phyloP scores from a whole-genome alignment of 805 yeast genomes.

The Blastobotrys peoriensis region DNA sequence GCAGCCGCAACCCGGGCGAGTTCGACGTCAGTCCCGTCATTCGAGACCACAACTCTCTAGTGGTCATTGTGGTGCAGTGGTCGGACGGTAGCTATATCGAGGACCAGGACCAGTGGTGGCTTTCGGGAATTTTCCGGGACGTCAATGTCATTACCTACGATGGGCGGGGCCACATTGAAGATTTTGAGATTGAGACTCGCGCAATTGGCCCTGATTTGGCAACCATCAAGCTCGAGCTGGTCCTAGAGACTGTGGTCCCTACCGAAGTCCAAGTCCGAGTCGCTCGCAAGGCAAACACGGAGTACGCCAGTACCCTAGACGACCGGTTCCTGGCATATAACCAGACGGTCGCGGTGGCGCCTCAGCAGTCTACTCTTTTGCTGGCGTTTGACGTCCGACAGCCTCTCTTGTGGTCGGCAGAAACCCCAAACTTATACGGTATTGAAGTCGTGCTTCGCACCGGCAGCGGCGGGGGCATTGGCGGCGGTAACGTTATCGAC shows the following conservation, averaged over 20 bases:
- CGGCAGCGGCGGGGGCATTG: not conserved
- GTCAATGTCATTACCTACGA: slow-evolving; percentile 28
- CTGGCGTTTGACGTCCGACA: slow-evolving; percentile 5
- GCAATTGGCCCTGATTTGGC: slow-evolving; percentile 14
- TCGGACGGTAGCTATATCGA: slow-evolving; percentile 30
- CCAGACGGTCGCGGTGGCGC: not conserved
- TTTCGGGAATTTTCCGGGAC: slow-evolving; percentile 34
- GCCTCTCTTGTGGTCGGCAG: not conserved
- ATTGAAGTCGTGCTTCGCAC: slow-evolving; percentile 1
- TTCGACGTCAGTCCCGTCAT: slow-evolving; percentile 24
- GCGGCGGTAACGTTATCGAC: not conserved
- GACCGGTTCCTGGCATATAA: not conserved
- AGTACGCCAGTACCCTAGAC: not conserved
- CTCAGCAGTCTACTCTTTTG: not conserved
- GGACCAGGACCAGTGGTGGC: slow-evolving; percentile 37
- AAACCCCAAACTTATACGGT: not conserved
- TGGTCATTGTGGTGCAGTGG: slow-evolving; percentile 30
- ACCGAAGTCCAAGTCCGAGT: not conserved
- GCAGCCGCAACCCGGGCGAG: slow-evolving; percentile 32
- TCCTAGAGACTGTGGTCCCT: not conserved
- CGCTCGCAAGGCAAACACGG: not conserved
- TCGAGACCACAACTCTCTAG: slow-evolving; percentile 10
- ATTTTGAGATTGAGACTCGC: slow-evolving; percentile 23
- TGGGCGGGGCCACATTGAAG: slow-evolving; percentile 26
- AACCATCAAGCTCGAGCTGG: slow-evolving; percentile 5